Base-by-base conservation (phyloP, 371 early-diverging fungal species). In the Batkoa obscura region DNA sequence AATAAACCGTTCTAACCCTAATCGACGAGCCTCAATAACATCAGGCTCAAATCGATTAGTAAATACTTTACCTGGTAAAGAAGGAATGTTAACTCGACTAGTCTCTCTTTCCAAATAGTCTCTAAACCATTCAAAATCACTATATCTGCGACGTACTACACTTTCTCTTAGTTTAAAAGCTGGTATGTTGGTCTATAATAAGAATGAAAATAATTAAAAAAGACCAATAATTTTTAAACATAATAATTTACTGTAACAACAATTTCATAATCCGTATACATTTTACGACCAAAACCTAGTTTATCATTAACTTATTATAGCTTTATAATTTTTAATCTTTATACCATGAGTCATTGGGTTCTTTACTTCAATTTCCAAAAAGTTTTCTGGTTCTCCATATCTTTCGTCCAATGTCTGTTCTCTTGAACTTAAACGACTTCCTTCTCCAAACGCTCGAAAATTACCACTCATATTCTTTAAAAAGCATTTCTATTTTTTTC, bases 61-160 rank as follows among this genome's bases (percentile, higher is more conserved):
- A 61, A 92, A 92, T 33, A 94, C 94, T 68, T 97, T 97, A 45
- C 94, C 94, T 6, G 98, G 98, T 41, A 97, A 75, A 35, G 83
- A 76, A 46, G 97, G 97, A 39, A 97, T 88, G 65, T 89, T 93
- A 54, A 97, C 97, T 60, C 90, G 78, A 49, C 76, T 69, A 13
- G 83, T 81, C 66, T 97, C 95, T 17, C 88, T 74, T 68, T 93
- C 93, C 59, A 97, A 72, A 31, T 83, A 84, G 66, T 94, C 92
- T 54, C 89, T 71, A 69, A 94, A 88, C 95, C 94, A 95, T 67
- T 94, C 98, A 67, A 95, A 97, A 62, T 97, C 98, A 66, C 88
- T 87, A 71, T 94, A 97, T 54, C 98, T 77, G 62, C 98, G 73
- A 35, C 95, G 80, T 33, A 95, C 95, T 17, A 72, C 66, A 4